Conservation (phyloP, 1,284 basidiomycete genomes). For the Ceratobasidium papillatum region DNA sequence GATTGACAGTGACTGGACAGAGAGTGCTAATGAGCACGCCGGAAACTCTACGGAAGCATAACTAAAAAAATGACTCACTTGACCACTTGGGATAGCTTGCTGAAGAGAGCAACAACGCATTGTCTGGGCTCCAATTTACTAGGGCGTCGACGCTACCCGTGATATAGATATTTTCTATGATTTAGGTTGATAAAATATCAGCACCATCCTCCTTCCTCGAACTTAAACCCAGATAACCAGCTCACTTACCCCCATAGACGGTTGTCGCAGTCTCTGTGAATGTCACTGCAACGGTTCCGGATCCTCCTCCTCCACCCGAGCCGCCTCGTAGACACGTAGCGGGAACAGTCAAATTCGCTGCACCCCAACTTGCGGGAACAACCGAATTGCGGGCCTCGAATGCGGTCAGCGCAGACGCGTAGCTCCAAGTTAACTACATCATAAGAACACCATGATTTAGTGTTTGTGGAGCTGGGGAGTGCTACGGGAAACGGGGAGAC, state of each 20-base stretch:
- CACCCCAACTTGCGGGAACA: conserved; percentile 68
- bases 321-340: conserved; percentile 54
- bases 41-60: not conserved
- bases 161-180: conserved; percentile 65
- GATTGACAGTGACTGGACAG: conserved; percentile 58
- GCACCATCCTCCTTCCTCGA: conserved; percentile 49
- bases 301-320: conserved; percentile 48
- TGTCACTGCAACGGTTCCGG: conserved; percentile 38
- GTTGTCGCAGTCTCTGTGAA: conserved; percentile 55
- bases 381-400: conserved; percentile 41
- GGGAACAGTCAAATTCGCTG: conserved; percentile 63
- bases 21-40: not conserved
- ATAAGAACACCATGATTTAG: not conserved
- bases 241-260: conserved; percentile 57
- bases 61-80: not conserved
- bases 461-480: not conserved
- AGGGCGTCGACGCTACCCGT: conserved; percentile 69
- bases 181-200: not conserved
- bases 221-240: not conserved
- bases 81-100: conserved; percentile 25
- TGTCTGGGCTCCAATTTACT: conserved; percentile 68
- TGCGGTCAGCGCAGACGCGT: conserved; percentile 41
- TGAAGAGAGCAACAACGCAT: conserved; percentile 59
- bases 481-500: not conserved
- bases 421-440: conserved; percentile 33